Percentiles rank a stretch among this genome's conserved stretches.
phyloP scores from a whole-genome alignment of 345 rosid genomes.

The Pistacia vera region DNA sequence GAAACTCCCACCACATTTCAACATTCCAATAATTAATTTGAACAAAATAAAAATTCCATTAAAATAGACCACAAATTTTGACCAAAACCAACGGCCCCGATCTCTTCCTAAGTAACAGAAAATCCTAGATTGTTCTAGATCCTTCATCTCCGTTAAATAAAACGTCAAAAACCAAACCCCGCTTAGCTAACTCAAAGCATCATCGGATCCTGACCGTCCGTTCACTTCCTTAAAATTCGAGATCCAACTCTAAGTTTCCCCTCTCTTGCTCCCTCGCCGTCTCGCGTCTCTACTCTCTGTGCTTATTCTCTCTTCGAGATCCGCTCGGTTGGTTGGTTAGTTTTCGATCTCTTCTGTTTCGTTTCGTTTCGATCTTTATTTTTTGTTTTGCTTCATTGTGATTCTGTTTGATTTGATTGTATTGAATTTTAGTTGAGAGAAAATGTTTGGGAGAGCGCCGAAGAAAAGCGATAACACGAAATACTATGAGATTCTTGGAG shows the following conservation, averaged over 20 bases:
- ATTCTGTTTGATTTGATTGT: not conserved
- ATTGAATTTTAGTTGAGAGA: not conserved
- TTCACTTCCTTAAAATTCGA: not conserved
- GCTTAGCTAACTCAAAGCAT: not conserved
- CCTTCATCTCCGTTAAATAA: constrained; percentile 25
- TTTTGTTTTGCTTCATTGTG: not conserved
- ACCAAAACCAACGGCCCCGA: constrained; percentile 25
- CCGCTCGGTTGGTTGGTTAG: not conserved
- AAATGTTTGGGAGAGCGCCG: constrained; percentile 68
- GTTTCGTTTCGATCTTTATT: not conserved
- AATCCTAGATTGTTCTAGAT: constrained; percentile 31
- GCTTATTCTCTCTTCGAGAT: constrained; percentile 13
- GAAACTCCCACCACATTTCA: not conserved
- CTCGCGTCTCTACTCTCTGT: not conserved
- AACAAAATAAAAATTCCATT: not conserved
- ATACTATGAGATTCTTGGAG: constrained; percentile 73
- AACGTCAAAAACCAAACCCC: not conserved
- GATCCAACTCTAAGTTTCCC: not conserved
- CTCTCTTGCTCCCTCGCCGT: constrained; percentile 21
- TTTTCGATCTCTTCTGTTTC: not conserved
- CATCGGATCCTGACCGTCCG: constrained; percentile 40
- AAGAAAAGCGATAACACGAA: constrained; percentile 69
- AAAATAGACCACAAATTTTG: constrained; percentile 1
- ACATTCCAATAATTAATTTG: not conserved
- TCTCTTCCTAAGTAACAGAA: not conserved